Conservation (phyloP, 2,329 filamentous ascomycete species). For the Colletotrichum limetticola region DNA sequence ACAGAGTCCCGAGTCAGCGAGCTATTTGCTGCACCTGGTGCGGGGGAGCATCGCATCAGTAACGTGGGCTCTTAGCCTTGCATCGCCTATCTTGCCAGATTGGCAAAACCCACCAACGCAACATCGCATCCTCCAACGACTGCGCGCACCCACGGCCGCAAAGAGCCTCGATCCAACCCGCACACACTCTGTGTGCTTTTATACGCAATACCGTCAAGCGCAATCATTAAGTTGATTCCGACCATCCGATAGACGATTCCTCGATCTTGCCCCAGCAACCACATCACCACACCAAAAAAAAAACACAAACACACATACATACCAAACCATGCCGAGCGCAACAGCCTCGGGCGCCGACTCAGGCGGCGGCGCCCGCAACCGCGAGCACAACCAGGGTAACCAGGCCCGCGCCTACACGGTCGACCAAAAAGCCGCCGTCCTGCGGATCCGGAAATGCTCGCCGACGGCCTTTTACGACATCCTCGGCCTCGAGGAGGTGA, state of each 20-base stretch:
- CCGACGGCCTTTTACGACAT: slow-evolving; percentile 97
- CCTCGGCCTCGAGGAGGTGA: slow-evolving; percentile 75
- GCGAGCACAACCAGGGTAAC: slow-evolving; percentile 81
- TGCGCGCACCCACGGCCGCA: background rate
- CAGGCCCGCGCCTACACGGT: slow-evolving; percentile 82
- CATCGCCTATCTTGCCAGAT: slow-evolving; percentile 32
- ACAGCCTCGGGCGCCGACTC: slow-evolving; percentile 65
- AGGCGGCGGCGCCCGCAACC: slow-evolving; percentile 57
- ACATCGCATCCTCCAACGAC: slow-evolving; percentile 4
- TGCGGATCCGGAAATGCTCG: slow-evolving; percentile 86
- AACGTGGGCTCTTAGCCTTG: slow-evolving; percentile 24
- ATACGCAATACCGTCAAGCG: background rate
- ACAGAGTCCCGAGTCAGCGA: background rate
- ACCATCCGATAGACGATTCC: background rate
- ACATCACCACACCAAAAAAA: background rate
- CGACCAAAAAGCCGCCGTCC: slow-evolving; percentile 91
- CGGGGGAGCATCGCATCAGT: slow-evolving; percentile 17
- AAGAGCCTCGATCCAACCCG: background rate
- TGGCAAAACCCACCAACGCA: slow-evolving; percentile 26
- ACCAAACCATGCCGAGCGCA: slow-evolving; percentile 56
- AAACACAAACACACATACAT: background rate
- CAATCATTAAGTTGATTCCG: background rate
- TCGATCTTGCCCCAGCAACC: slow-evolving; percentile 7
- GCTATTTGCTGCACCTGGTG: background rate
- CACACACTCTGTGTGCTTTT: background rate